Conservation (phyloP, 176 grass and related monocot species). For the Alloteropsis semialata region DNA sequence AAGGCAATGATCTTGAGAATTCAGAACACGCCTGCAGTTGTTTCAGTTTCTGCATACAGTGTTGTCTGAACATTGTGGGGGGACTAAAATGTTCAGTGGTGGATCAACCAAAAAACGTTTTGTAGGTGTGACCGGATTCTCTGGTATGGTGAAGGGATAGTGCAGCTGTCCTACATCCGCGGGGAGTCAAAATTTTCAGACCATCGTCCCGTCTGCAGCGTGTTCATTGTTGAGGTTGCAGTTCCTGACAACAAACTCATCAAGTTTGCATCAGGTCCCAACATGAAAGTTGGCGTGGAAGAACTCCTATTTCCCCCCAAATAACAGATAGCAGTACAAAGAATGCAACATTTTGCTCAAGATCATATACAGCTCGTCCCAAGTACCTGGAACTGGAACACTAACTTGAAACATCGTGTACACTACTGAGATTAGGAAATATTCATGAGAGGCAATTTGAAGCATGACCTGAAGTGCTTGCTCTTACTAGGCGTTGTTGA, state of each 20-base stretch:
- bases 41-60: not conserved
- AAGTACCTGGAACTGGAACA: not conserved
- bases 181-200: slow-evolving; percentile 93
- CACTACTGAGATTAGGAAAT: not conserved
- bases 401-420: not conserved
- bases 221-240: slow-evolving; percentile 61
- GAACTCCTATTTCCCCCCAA: slow-evolving; percentile 40
- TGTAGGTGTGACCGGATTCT: slow-evolving; percentile 87
- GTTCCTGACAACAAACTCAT: slow-evolving; percentile 38
- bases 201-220: slow-evolving; percentile 74
- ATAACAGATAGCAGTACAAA: slow-evolving; percentile 10
- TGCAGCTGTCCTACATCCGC: slow-evolving; percentile 78
- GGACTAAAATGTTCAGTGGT: not conserved
- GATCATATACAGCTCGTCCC: not conserved
- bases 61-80: not conserved
- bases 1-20: not conserved
- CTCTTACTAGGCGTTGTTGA: too few relatives aligned
- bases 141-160: slow-evolving; percentile 84
- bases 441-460: not conserved
- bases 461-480: not conserved
- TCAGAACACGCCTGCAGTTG: not conserved
- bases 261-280: slow-evolving; percentile 44
- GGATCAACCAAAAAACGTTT: not conserved
- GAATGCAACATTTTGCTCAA: not conserved
- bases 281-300: slow-evolving; percentile 83